Evolutionary conservation across 768 basidiomycete species (phyloP).

Genomic region (Rubroboletus satanas): DNA sequence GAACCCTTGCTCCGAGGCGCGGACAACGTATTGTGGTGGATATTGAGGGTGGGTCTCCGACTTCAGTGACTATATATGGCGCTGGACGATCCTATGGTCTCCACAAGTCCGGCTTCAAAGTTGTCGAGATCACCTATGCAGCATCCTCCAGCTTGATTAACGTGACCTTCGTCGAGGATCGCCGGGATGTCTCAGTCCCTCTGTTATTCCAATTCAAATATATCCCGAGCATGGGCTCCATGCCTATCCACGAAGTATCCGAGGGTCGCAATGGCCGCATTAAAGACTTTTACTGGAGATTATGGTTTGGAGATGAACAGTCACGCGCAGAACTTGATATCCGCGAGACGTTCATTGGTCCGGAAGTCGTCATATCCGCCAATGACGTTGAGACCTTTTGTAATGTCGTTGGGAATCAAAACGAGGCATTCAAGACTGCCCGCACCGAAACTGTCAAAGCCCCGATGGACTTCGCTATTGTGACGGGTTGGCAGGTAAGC

Average conservation of each 20-base stretch:
- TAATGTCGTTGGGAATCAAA: conserved; percentile 88
- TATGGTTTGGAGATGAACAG: conserved; percentile 93
- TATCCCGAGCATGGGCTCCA: conserved; percentile 81
- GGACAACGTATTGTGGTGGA: conserved; percentile 74
- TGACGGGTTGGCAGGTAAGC: conserved; percentile 95
- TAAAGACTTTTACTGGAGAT: conserved; percentile 97
- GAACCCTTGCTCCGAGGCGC: conserved; percentile 77
- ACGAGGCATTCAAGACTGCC: conserved; percentile 80
- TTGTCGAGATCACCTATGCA: conserved; percentile 67
- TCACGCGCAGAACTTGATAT: conserved; percentile 74
- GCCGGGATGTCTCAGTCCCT: conserved; percentile 69
- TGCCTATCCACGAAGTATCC: conserved; percentile 89
- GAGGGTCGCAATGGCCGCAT: conserved; percentile 82
- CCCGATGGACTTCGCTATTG: conserved; percentile 99
- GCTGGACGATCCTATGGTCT: conserved; percentile 74
- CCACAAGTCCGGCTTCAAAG: conserved; percentile 77
- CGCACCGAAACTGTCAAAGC: conserved; percentile 69
- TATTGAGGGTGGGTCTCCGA: conserved; percentile 42
- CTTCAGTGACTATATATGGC: conserved; percentile 67
- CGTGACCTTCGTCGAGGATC: conserved; percentile 81
- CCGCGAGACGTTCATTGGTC: conserved; percentile 79
- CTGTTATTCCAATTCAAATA: conserved; percentile 81
- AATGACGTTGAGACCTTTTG: conserved; percentile 85
- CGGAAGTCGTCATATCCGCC: conserved; percentile 77
- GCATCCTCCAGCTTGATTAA: conserved; percentile 52